A percentile compares a stretch with the other conserved stretches of the same genome.
Evolutionary conservation across 73 alveolate genomes (phyloP).

Genomic region (Symbiodinium natans): DNA sequence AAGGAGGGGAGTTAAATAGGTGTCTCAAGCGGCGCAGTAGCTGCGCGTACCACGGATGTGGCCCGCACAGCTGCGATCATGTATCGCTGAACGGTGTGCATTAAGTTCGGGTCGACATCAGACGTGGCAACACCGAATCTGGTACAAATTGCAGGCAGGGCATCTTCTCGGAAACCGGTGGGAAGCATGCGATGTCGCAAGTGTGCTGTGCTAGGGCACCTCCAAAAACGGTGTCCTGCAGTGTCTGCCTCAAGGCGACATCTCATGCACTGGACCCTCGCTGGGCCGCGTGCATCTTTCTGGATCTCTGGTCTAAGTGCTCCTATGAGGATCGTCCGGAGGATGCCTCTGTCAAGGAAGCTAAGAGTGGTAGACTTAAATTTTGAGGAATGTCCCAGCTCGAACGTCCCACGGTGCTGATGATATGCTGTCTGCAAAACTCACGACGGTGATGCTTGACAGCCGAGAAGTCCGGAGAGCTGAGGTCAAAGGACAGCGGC

Average conservation of each 20-base stretch:
- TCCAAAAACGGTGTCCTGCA: neutral
- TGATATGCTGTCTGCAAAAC: neutral
- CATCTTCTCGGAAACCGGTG: neutral
- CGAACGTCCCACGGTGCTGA: neutral
- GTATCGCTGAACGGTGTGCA: neutral
- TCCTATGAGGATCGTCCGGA: neutral
- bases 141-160: neutral
- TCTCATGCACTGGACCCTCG: neutral
- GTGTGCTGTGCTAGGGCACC: neutral
- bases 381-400: no score
- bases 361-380: neutral
- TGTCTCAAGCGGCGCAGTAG: no score
- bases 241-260: neutral
- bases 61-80: neutral
- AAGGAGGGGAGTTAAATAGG: no score
- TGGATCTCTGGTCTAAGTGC: neutral
- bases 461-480: neutral
- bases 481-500: no score
- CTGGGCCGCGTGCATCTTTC: neutral
- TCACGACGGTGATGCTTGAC: neutral
- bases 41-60: neutral
- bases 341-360: neutral
- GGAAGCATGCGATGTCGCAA: neutral
- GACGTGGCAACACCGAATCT: neutral
- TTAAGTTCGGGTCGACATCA: neutral